Evolutionary conservation across 345 rosid species (phyloP).

Genomic region (Gynandropsis gynandra): DNA sequence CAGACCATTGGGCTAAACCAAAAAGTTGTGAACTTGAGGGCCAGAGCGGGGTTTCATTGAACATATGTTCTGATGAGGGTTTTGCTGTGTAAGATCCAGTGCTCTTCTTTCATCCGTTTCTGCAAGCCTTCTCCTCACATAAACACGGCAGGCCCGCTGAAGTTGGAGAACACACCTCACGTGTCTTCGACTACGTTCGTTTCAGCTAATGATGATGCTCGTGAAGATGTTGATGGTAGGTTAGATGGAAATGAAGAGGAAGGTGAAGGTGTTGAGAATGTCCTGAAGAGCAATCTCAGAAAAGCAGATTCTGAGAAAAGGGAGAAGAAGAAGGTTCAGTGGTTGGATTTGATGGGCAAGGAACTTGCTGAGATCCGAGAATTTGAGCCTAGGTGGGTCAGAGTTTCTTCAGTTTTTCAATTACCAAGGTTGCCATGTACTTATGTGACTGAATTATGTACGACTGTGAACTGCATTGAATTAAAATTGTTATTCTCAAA

Average conservation of each 20-base stretch:
- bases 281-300: slow-evolving; percentile 48
- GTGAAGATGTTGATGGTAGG: slow-evolving; percentile 23
- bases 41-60: slow-evolving; percentile 23
- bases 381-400: slow-evolving; percentile 57
- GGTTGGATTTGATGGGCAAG: slow-evolving; percentile 75
- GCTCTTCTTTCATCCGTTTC: slow-evolving; percentile 70
- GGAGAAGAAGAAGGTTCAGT: slow-evolving; percentile 60
- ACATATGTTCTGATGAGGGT: slow-evolving; percentile 49
- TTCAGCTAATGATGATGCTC: slow-evolving; percentile 17
- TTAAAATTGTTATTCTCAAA: too few species aligned
- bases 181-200: slow-evolving; percentile 29
- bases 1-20: slow-evolving; percentile 15
- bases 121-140: slow-evolving; percentile 63
- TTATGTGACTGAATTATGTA: slow-evolving; percentile 1
- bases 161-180: slow-evolving; percentile 45
- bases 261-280: slow-evolving; percentile 17
- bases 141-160: slow-evolving; percentile 42
- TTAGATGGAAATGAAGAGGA: slow-evolving; percentile 25
- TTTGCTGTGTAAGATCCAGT: slow-evolving; percentile 58
- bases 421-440: not conserved
- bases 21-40: not conserved
- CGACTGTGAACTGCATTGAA: too few species aligned
- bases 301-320: slow-evolving; percentile 27
- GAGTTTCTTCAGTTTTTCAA: not conserved
- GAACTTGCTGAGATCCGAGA: slow-evolving; percentile 71